Base-by-base conservation (phyloP, 1,284 basidiomycete species). In the Cerrena zonata region DNA sequence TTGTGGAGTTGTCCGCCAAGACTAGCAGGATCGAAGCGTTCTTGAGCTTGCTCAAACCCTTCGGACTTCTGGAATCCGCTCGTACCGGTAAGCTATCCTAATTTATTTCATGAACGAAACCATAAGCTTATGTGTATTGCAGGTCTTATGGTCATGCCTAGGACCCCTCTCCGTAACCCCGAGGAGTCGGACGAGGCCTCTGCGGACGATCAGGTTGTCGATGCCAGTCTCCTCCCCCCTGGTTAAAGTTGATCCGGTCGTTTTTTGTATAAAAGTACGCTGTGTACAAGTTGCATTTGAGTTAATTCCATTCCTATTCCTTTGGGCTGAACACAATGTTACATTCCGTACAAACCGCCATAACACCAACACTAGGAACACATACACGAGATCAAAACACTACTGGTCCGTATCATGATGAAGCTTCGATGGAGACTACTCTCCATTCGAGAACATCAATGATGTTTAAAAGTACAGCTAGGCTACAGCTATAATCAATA, bases 81-180 rank as follows among this genome's bases (percentile, higher is more conserved):
- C 61, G 64, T 48, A 94, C 92, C 40, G 94, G 94, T 92, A 57
- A 55, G 80, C 13, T 75, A 0, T 13, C 26, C 12, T 2, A 42
- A 47, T 45, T 50, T 44, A 30, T 47, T 10, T 53, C 21, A 26
- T 21, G 41, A 37, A 53, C 5, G 12, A 45, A 22, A 39, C 22
- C 41, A 27, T 4, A 56, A n/a, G 48, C 39, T 11, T 46, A 55
- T 36, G 13, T 42, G 34, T 54, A 23, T 19, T 50, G 19, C 59
- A 94, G 91, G 92, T 66, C 74, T 91, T 44, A 97, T 97, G 94
- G 92, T 91, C 22, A 94, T 97, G 85, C 94, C 94, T 7, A 82
- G 94, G 56, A 94, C 93, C 24, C 94, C 94, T 2, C 89, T 96
- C 61, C 74, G 79, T 24, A 67, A 75, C 30, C 73, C 80, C 36